These are phyloP conservation scores for Cephalotrichum gorgonifer DNA, from an alignment of 2,329 filamentous ascomycete genomes.

Conservation along the genomic window DNA sequence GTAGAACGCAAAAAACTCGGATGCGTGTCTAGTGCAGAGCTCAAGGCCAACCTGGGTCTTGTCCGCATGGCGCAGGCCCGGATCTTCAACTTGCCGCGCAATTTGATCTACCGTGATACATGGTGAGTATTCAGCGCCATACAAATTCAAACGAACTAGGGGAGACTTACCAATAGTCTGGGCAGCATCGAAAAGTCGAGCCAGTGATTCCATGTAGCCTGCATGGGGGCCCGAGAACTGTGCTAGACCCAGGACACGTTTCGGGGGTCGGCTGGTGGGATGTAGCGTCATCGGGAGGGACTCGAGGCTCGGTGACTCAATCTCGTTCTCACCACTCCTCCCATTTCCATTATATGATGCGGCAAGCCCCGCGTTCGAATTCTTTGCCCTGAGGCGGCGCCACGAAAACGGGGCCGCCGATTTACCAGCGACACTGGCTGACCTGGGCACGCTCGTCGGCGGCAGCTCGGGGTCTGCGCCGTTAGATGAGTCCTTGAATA, in stretches of 20 bases:
- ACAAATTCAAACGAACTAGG: constrained; percentile 9
- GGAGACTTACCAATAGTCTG: constrained; percentile 71
- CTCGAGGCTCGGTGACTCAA: constrained; percentile 52
- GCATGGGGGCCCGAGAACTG: constrained; percentile 76
- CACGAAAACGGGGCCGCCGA: constrained; percentile 59
- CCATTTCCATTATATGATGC: constrained; percentile 30
- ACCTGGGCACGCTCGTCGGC: constrained; percentile 34
- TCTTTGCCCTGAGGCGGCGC: constrained; percentile 84
- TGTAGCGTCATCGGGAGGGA: constrained; percentile 68
- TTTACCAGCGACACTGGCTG: constrained; percentile 59
- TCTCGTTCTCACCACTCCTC: constrained; percentile 25
- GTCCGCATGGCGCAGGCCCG: constrained; percentile 80
- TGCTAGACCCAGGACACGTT: constrained; percentile 57
- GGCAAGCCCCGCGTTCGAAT: constrained; percentile 55
- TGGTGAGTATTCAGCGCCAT: constrained; percentile 10
- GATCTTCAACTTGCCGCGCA: constrained; percentile 90
- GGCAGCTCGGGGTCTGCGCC: constrained; percentile 32
- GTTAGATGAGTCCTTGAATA: constrained; percentile 62
- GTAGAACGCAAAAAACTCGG: constrained; percentile 97
- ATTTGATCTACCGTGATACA: constrained; percentile 64
- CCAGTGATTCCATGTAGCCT: constrained; percentile 84
- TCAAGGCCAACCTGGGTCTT: constrained; percentile 94
- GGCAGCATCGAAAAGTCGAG: constrained; percentile 82
- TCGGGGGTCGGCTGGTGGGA: constrained; percentile 56
- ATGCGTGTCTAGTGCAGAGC: constrained; percentile 82